Evolutionary conservation across 768 basidiomycete species (phyloP).

Genomic region (Lactifluus echinatus): DNA sequence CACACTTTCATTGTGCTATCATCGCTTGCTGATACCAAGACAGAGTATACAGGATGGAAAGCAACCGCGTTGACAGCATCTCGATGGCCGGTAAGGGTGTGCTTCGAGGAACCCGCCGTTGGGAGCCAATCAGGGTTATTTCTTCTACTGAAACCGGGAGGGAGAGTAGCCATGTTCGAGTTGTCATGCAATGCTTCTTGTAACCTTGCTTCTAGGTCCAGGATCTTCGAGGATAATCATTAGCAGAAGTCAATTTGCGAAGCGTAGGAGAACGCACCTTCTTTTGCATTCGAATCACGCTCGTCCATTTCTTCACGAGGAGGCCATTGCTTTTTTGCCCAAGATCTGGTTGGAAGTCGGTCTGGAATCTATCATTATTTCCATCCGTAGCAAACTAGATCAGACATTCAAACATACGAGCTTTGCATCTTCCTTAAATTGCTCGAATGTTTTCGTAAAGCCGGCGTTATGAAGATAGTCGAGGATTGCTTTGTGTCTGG

Average conservation of each 20-base stretch:
- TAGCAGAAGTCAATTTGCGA: neutral
- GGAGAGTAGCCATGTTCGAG: slow-evolving; percentile 27
- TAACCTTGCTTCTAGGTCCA: slow-evolving; percentile 51
- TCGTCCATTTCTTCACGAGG: slow-evolving; percentile 23
- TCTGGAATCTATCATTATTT: slow-evolving; percentile 15
- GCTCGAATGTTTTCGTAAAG: slow-evolving; percentile 28
- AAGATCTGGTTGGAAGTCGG: slow-evolving; percentile 27
- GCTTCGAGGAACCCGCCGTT: slow-evolving; percentile 30
- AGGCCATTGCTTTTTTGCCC: slow-evolving; percentile 20
- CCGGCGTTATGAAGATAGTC: slow-evolving; percentile 30
- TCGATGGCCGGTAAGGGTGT: slow-evolving; percentile 41
- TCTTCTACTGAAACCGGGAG: slow-evolving; percentile 28
- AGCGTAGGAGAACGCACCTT: slow-evolving; percentile 12
- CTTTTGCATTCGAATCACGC: slow-evolving; percentile 23
- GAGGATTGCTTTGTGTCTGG: slow-evolving; percentile 32
- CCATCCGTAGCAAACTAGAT: neutral
- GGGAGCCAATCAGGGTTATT: slow-evolving; percentile 46
- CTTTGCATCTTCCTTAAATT: slow-evolving; percentile 27
- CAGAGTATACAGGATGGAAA: slow-evolving; percentile 48
- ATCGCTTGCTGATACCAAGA: slow-evolving; percentile 45
- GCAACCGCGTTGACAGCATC: slow-evolving; percentile 40
- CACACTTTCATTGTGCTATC: slow-evolving; percentile 50
- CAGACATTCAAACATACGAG: slow-evolving; percentile 6
- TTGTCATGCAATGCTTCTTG: slow-evolving; percentile 43
- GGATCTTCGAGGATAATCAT: slow-evolving; percentile 34